These are phyloP conservation scores for Pythium apleroticum DNA, from an alignment of 352 stramenopile species.

Conservation along the genomic window DNA sequence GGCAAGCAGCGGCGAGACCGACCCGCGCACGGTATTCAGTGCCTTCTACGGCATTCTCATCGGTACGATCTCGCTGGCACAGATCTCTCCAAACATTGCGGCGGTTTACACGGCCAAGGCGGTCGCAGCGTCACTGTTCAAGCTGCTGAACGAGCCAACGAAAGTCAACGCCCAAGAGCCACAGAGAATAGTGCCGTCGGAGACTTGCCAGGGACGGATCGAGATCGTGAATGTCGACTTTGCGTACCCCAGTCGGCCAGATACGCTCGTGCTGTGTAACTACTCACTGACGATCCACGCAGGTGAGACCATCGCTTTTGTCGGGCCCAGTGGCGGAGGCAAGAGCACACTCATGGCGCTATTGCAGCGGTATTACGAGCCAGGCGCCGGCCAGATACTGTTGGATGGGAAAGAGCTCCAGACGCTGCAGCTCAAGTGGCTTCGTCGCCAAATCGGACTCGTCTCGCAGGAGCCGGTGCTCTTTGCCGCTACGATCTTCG, in stretches of 20 bases:
- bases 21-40: conserved; percentile 31
- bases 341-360: conserved; percentile 47
- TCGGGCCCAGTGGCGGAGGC: conserved; percentile 21
- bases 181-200: conserved; percentile 10
- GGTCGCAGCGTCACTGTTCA: conserved; percentile 16
- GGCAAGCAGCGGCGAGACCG: conserved; percentile 19
- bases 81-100: conserved; percentile 35
- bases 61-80: conserved; percentile 35
- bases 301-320: conserved; percentile 28
- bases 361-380: conserved; percentile 86
- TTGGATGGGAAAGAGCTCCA: conserved; percentile 65
- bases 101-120: conserved; percentile 25
- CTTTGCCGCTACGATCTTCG: conserved; percentile 71
- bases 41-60: conserved; percentile 42
- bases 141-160: conserved; percentile 19
- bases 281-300: conserved; percentile 24
- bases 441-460: conserved; percentile 47
- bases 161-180: conserved; percentile 14
- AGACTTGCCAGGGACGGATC: conserved; percentile 13
- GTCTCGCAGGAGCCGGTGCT: conserved; percentile 79
- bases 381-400: conserved; percentile 51
- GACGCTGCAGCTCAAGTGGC: conserved; percentile 59
- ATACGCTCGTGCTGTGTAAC: conserved; percentile 15
- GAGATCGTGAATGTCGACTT: conserved; percentile 23
- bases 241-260: conserved; percentile 24